phyloP scores from a whole-genome alignment of 2,329 filamentous ascomycete genomes.

The Emmonsiellopsis sp. region DNA sequence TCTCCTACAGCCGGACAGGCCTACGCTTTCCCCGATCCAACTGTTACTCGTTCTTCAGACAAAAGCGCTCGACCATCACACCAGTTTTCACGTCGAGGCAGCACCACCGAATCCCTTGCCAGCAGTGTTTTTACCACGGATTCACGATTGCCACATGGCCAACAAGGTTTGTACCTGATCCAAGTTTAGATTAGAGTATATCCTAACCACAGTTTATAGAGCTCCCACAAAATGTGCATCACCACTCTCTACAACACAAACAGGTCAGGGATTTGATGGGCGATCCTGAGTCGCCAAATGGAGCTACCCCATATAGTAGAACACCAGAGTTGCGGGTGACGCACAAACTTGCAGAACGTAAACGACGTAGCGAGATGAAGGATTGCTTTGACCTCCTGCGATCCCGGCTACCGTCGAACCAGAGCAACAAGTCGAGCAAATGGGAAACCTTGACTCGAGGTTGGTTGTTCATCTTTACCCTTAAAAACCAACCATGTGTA shows the following conservation, averaged over 20 bases:
- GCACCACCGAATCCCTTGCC: slow-evolving; percentile 37
- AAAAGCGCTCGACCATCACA: slow-evolving; percentile 15
- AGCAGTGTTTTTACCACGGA: slow-evolving; percentile 44
- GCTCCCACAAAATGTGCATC: slow-evolving; percentile 39
- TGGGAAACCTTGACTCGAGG: slow-evolving; percentile 43
- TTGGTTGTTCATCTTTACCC: slow-evolving; percentile 14
- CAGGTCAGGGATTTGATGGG: slow-evolving; percentile 40
- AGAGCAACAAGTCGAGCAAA: slow-evolving; percentile 45
- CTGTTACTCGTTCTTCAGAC: slow-evolving; percentile 27
- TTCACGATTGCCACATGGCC: slow-evolving; percentile 36
- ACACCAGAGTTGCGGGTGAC: slow-evolving; percentile 42
- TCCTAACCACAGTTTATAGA: slow-evolving; percentile 22
- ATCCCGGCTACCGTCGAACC: slow-evolving; percentile 34
- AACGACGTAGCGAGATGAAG: slow-evolving; percentile 45
- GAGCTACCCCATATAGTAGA: slow-evolving; percentile 39
- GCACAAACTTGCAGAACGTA: slow-evolving; percentile 43
- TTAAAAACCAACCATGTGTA: slow-evolving; percentile 11
- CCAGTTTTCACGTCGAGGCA: slow-evolving; percentile 37
- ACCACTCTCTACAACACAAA: slow-evolving; percentile 40
- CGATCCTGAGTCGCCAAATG: slow-evolving; percentile 33
- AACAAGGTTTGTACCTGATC: slow-evolving; percentile 33
- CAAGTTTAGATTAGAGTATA: neutral
- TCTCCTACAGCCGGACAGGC: slow-evolving; percentile 41
- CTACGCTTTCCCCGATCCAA: slow-evolving; percentile 43
- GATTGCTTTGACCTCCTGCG: slow-evolving; percentile 42